Percentiles rank a stretch among this genome's conserved stretches.
These are phyloP conservation scores for Apiospora sp. DNA, from an alignment of 2,329 filamentous ascomycete species.

Conservation along the genomic window DNA sequence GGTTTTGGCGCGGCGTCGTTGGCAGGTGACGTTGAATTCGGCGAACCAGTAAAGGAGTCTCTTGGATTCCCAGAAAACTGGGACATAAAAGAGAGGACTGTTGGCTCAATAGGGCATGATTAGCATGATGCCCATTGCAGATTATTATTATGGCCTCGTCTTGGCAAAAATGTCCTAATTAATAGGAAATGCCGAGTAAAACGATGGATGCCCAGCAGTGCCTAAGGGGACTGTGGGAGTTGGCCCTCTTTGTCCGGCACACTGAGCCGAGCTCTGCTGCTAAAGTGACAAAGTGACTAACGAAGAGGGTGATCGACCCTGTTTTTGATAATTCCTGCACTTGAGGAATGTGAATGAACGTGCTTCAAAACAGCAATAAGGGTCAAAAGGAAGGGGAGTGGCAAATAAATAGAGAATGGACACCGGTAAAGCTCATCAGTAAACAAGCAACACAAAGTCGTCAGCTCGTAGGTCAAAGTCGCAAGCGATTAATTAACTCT, in stretches of 20 bases:
- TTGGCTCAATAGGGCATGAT: slow-evolving; percentile 39
- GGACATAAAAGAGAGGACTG: slow-evolving; percentile 90
- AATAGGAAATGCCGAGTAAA: slow-evolving; percentile 3
- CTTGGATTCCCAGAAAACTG: slow-evolving; percentile 66
- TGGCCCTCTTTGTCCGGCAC: slow-evolving; percentile 23
- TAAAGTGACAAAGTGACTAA: neutral
- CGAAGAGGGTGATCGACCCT: neutral
- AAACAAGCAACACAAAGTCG: neutral
- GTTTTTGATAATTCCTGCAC: neutral
- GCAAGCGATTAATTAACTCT: slow-evolving; percentile 1
- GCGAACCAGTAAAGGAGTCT: slow-evolving; percentile 37
- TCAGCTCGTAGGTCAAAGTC: slow-evolving; percentile 12
- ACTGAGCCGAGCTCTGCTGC: slow-evolving; percentile 18
- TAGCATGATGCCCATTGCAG: slow-evolving; percentile 41
- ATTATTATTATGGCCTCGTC: slow-evolving; percentile 25
- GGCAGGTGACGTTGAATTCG: slow-evolving; percentile 35
- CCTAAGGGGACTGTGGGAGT: slow-evolving; percentile 12
- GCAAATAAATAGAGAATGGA: neutral
- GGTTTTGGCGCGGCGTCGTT: slow-evolving; percentile 23
- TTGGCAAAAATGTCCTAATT: slow-evolving; percentile 19
- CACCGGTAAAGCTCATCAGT: neutral
- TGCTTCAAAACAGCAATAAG: neutral
- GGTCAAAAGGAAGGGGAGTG: neutral
- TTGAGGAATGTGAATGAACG: slow-evolving; percentile 8
- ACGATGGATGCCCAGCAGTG: slow-evolving; percentile 19